Conservation (phyloP, 352 stramenopile species). For the Pilasporangium apinafurcum region DNA sequence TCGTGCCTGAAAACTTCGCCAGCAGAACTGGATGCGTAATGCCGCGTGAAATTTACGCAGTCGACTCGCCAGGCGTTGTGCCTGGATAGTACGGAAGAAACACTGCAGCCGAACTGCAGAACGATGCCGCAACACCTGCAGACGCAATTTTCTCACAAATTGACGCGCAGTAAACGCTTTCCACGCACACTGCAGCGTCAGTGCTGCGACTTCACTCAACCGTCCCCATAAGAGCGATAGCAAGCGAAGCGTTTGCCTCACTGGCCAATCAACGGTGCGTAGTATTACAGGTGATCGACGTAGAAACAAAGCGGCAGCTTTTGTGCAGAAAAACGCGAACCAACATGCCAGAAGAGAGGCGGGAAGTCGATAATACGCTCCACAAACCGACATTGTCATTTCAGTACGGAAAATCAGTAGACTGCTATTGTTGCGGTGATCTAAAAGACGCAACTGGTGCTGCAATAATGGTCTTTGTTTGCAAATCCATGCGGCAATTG, state of each 20-base stretch:
- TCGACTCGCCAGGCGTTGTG: conserved; percentile 12
- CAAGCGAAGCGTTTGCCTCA: conserved; percentile 17
- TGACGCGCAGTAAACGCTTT: conserved; percentile 20
- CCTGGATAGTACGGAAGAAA: conserved; percentile 39
- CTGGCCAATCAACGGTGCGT: conserved; percentile 26
- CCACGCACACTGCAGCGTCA: conserved; percentile 27
- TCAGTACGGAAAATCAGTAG: too few relatives aligned
- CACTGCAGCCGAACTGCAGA: conserved; percentile 27
- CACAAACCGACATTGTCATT: too few relatives aligned
- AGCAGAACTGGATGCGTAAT: conserved; percentile 38
- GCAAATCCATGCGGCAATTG: conserved; percentile 31
- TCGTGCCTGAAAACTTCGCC: conserved; percentile 26
- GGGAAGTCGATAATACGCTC: conserved; percentile 23
- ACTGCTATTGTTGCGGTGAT: not conserved
- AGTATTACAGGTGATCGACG: conserved; percentile 30
- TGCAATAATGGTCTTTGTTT: not conserved
- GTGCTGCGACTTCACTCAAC: conserved; percentile 8
- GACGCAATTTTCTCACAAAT: conserved; percentile 12
- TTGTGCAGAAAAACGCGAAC: conserved; percentile 23
- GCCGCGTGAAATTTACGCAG: conserved; percentile 19
- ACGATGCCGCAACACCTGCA: conserved; percentile 6
- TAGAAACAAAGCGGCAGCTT: conserved; percentile 18
- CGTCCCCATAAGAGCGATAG: conserved; percentile 18
- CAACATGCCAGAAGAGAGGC: conserved; percentile 31
- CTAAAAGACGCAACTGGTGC: conserved; percentile 1